Percentiles rank a stretch among this genome's conserved stretches.
phyloP scores from a whole-genome alignment of 2,329 filamentous ascomycete genomes.

The Falciphora oryzae region DNA sequence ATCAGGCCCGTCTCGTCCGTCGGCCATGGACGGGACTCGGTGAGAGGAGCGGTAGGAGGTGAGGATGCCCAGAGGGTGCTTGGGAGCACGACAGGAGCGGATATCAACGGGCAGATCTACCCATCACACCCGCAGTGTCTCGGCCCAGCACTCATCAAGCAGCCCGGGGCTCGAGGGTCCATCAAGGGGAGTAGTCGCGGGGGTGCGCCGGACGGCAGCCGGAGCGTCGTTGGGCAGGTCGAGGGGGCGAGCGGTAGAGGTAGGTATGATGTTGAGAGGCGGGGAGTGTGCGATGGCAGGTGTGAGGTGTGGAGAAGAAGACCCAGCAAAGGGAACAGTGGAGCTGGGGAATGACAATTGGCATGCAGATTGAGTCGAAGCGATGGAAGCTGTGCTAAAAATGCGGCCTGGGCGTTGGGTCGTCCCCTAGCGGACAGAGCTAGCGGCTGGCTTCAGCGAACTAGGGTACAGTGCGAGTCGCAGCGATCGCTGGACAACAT shows the following conservation, averaged over 20 bases:
- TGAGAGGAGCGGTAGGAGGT: not conserved
- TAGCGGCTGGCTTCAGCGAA: not conserved
- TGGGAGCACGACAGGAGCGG: constrained; percentile 3
- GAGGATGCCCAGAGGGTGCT: not conserved
- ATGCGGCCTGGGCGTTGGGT: not conserved
- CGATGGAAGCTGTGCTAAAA: not conserved
- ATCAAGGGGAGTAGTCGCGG: constrained; percentile 1
- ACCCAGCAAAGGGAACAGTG: not conserved
- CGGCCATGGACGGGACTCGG: constrained; percentile 36
- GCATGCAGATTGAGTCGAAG: not conserved
- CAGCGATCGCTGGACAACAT: too few species aligned
- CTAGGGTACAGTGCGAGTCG: not conserved
- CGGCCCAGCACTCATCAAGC: constrained; percentile 3
- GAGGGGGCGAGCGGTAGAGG: not conserved
- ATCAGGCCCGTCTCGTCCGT: constrained; percentile 56
- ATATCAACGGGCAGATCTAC: constrained; percentile 8
- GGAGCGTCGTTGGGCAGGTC: not conserved
- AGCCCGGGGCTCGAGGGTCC: constrained; percentile 1
- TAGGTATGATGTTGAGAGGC: constrained; percentile 1
- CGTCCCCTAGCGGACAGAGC: not conserved
- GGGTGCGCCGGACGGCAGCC: too few species aligned
- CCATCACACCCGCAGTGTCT: constrained; percentile 8
- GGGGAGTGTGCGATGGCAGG: not conserved
- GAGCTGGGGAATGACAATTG: not conserved
- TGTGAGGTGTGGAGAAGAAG: not conserved